phyloP scores from a whole-genome alignment of 768 basidiomycete genomes.

The Mycena crocata region DNA sequence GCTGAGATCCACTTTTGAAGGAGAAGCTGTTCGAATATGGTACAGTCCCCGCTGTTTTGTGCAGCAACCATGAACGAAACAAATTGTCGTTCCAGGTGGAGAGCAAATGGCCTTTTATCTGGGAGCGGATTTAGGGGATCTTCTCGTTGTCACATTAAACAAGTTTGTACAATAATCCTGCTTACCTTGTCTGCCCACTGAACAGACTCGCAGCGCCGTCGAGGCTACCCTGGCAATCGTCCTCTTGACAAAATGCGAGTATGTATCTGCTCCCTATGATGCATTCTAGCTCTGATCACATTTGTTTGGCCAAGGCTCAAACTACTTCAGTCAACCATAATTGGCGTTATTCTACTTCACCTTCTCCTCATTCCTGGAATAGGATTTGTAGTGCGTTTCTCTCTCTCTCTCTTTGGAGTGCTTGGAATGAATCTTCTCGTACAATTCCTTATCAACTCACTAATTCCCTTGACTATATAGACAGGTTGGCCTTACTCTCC shows the following conservation, averaged over 20 bases:
- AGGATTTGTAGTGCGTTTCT: too few relatives aligned
- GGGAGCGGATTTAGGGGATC: constrained; percentile 73
- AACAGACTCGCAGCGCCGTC: constrained; percentile 59
- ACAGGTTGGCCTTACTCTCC: too few relatives aligned
- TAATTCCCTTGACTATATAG: too few relatives aligned
- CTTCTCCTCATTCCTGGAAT: constrained; percentile 77
- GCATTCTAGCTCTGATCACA: constrained; percentile 4
- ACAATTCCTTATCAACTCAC: too few relatives aligned
- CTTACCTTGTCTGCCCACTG: constrained; percentile 1
- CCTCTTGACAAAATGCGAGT: constrained; percentile 78
- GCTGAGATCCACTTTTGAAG: too few relatives aligned
- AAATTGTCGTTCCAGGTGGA: constrained; percentile 38
- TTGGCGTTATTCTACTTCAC: constrained; percentile 80
- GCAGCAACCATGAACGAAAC: too few relatives aligned
- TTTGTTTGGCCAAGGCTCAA: constrained; percentile 60
- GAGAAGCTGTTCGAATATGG: too few relatives aligned
- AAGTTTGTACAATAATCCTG: constrained; percentile 60
- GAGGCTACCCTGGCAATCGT: constrained; percentile 81
- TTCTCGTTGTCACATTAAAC: constrained; percentile 73
- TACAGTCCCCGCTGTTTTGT: too few relatives aligned
- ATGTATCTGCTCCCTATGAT: constrained; percentile 41
- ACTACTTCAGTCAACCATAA: constrained; percentile 75
- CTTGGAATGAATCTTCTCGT: too few relatives aligned
- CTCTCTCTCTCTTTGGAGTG: too few relatives aligned
- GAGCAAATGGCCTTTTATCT: constrained; percentile 67